Percentiles rank a stretch among this genome's conserved stretches.
phyloP scores from a whole-genome alignment of 2,329 filamentous ascomycete genomes.

The Rachicladosporium sp. region DNA sequence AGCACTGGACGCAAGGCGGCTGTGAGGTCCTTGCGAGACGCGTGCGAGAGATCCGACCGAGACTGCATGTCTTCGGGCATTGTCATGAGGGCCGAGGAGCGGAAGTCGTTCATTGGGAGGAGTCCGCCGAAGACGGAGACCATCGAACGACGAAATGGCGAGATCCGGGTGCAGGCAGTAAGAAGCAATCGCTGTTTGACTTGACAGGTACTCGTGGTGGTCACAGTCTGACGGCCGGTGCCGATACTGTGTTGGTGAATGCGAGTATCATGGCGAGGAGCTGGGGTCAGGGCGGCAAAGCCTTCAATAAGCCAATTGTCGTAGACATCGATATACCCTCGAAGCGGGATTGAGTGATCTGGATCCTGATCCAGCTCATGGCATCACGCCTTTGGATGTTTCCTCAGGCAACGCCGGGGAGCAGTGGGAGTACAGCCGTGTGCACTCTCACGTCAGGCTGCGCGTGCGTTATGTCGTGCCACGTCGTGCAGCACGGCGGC shows the following conservation, averaged over 20 bases:
- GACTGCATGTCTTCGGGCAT: conserved; percentile 58
- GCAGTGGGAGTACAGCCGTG: no score
- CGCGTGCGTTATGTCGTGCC: no score
- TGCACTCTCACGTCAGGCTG: no score
- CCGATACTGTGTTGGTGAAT: conserved; percentile 72
- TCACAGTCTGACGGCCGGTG: conserved; percentile 14
- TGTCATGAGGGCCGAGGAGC: conserved; percentile 57
- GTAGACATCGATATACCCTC: conserved; percentile 65
- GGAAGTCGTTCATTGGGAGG: conserved; percentile 47
- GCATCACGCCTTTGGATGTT: no score
- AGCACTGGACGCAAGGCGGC: conserved; percentile 36
- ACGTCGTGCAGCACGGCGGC: no score
- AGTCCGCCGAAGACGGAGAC: conserved; percentile 33
- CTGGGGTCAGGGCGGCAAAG: conserved; percentile 42
- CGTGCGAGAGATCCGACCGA: conserved; percentile 50
- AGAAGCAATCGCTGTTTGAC: conserved; percentile 53
- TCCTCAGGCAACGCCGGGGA: no score
- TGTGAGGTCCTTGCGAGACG: conserved; percentile 48
- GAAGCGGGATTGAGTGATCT: no score
- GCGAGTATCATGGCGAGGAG: conserved; percentile 60
- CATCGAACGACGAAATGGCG: conserved; percentile 36
- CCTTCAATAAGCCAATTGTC: conserved; percentile 69
- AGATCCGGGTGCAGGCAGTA: conserved; percentile 45
- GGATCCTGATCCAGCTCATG: no score
- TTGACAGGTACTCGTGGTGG: conserved; percentile 37